phyloP scores from a whole-genome alignment of 2,329 filamentous ascomycete species.

The Zasmidium cellare region DNA sequence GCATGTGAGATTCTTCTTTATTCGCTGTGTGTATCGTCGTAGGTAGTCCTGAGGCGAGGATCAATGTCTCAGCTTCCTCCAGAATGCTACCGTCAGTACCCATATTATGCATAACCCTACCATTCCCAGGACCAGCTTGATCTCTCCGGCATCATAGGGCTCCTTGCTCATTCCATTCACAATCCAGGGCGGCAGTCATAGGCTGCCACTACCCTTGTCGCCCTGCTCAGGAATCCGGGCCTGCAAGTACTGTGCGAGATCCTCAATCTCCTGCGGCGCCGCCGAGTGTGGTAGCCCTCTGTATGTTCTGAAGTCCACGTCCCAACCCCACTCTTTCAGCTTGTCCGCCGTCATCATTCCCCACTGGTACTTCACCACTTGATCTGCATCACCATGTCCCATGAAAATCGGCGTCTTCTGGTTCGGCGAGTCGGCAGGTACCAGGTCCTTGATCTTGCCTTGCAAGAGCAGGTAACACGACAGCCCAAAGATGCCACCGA shows the following conservation, averaged over 20 bases:
- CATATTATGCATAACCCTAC: conserved; percentile 26
- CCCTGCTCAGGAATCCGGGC: conserved; percentile 52
- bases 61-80: conserved; percentile 18
- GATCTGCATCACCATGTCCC: conserved; percentile 80
- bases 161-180: conserved; percentile 19
- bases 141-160: conserved; percentile 33
- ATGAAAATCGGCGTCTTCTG: conserved; percentile 78
- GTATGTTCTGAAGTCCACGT: conserved; percentile 76
- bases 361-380: conserved; percentile 68
- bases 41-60: neutral
- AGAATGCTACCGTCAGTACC: conserved; percentile 25
- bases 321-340: conserved; percentile 68
- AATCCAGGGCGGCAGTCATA: conserved; percentile 27
- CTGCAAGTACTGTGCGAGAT: conserved; percentile 68
- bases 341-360: conserved; percentile 67
- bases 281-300: conserved; percentile 76
- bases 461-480: conserved; percentile 78
- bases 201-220: conserved; percentile 28
- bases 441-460: conserved; percentile 60
- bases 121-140: conserved; percentile 27
- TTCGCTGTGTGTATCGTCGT: neutral
- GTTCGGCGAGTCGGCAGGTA: conserved; percentile 50
- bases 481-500: conserved; percentile 85
- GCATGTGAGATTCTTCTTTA: neutral
- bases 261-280: conserved; percentile 74